Evolutionary conservation across 2,329 filamentous ascomycete species (phyloP), one percentile per base, ranked within the genome.

Genomic region (Magnaporthiopsis rhizophila): DNA sequence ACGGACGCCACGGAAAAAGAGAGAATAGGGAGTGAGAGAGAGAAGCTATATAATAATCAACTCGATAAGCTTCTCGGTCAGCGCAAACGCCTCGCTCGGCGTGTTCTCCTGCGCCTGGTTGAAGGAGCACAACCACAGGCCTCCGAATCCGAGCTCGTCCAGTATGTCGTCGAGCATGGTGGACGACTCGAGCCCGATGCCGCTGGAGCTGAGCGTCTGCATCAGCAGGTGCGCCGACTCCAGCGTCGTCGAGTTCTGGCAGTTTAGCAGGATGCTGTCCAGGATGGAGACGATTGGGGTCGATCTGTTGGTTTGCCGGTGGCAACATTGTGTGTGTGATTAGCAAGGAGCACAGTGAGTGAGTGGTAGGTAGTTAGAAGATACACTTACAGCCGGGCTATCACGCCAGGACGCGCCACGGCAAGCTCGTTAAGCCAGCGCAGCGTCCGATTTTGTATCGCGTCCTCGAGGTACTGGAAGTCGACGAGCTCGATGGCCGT

Each of bases 401-500:
- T 78, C 11, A 89, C 85, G 9, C 77, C 74, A 3, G 86, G 84
- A 28, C 86, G 77, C 26, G 77, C 77, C 12, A 72, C 69, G 3
- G 86, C 85, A 34, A 89, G 73, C 62, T 82, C 77, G 62, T 83
- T 84, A 50, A 90, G 77, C 84, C 86, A 88, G 21, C 77, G 71
- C 3, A 90, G 74, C 21, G 79, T 83, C 18, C 85, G 79, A 58
- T 82, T 81, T 71, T 89, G 87, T 24, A 86, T 79, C 1, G 78
- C 77, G 64, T 89, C 86, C 65, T 89, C 87, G 9, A 89, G 75
- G 65, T 83, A 83, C 64, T 84, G 82, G 69, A 90, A 89, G 70
- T 90, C 87, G 12, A 89, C 82, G 58, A 89, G 77, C 69, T 84
- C 82, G 64, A 89, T 86, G 1, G 84, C 85, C 3, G 84, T 84